Conservation (phyloP, 140 eudicot species). For the Oenanthe javanica region DNA sequence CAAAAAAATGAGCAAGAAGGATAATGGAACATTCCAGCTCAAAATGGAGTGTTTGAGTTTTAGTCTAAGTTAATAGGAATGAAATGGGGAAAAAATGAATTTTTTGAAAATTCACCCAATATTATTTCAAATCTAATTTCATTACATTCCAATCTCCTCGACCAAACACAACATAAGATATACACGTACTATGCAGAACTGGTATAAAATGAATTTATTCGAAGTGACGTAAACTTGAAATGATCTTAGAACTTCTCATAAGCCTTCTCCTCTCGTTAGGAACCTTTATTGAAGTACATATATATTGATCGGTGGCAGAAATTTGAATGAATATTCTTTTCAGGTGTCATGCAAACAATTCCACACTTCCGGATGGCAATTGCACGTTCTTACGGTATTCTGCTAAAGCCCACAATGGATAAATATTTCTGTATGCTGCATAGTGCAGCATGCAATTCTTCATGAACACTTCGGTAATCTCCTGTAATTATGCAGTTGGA, state of each 20-base stretch:
- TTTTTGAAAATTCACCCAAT: too few relatives aligned
- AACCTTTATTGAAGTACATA: background rate
- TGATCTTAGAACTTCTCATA: background rate
- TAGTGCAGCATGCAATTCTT: constrained; percentile 26
- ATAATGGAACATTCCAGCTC: too few relatives aligned
- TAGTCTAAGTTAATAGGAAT: too few relatives aligned
- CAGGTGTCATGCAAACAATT: background rate
- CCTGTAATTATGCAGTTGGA: constrained; percentile 9
- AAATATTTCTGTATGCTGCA: constrained; percentile 19
- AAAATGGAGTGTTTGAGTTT: too few relatives aligned
- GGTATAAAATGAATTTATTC: background rate
- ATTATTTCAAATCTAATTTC: too few relatives aligned
- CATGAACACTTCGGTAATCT: constrained; percentile 16
- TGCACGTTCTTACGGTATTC: constrained; percentile 16
- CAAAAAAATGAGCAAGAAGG: too few relatives aligned
- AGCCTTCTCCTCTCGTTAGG: background rate
- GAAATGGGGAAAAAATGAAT: too few relatives aligned
- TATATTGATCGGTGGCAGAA: background rate
- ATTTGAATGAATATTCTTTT: too few relatives aligned
- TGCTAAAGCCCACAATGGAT: constrained; percentile 19
- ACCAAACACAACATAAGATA: too few relatives aligned
- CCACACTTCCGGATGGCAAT: background rate
- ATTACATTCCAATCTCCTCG: too few relatives aligned
- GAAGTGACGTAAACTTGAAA: background rate
- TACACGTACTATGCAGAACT: background rate